Evolutionary conservation across 768 basidiomycete genomes (phyloP), one percentile per base, ranked within the genome.

Genomic region (Fibroporia radiculosa): DNA sequence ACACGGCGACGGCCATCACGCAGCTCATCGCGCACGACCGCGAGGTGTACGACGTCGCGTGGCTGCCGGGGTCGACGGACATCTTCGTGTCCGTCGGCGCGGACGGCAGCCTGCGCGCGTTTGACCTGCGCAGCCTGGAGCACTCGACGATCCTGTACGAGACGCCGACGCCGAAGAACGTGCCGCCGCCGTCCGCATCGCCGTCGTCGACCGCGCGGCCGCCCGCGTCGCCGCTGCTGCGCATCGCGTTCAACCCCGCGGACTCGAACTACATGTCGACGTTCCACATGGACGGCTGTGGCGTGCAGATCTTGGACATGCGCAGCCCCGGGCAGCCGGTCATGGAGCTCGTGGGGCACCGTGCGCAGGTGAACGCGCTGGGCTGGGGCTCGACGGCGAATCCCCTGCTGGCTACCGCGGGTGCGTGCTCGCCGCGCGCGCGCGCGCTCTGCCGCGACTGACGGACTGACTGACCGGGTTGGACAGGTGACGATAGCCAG

Each of bases 101-200:
- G 24, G 96, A 99, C 59, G 96, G 96, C 10, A 91, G 87, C 52
- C 69, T 98, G 40, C 87, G 96, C 42, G 93, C 95, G 11, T 99
- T 98, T 63, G 96, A 99, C 64, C 72, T 99, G 45, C 83, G 96
- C 39, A 90, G 88, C 54, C 75, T 99, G 35, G 96, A 99, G 62
- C 96, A 98, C 65, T 96, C 92, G 11, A 99, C 96, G 10, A 99
- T 99, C 56, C 74, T 98, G 31, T 99, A 98, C 64, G 96, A 99
- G 68, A 88, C 85, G 0, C 84, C 86, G 2, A 76, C 83, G 3
- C 86, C 88, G 0, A 87, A 88, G 62, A 78, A 79, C 53, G 67
- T 77, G 2, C 73, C 79, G 3, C 72, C 78, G 22, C 75, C 78
- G 0, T 59, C 80, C 8, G 60, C 73, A 7, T 78, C 83, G 7